A percentile compares a stretch with the other conserved stretches of the same genome.
Conservation (phyloP, 2,329 filamentous ascomycete genomes). For the Penicillium sp. region DNA sequence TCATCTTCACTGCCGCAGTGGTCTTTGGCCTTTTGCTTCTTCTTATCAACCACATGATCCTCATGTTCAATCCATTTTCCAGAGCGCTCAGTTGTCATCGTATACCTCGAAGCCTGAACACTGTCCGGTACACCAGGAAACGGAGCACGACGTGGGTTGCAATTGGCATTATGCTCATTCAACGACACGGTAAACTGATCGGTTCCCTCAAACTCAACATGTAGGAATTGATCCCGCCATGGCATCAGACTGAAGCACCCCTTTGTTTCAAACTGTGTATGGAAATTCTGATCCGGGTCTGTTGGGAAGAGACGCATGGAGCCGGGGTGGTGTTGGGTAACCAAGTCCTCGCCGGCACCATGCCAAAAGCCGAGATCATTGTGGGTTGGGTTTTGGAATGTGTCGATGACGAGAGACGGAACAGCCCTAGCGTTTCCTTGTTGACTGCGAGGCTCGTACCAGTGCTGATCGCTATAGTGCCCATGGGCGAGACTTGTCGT, state of each 20-base stretch:
- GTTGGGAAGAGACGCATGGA: slow-evolving; percentile 54
- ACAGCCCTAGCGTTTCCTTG: background rate
- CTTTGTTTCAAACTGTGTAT: slow-evolving; percentile 52
- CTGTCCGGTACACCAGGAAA: slow-evolving; percentile 65
- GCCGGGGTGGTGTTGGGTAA: slow-evolving; percentile 48
- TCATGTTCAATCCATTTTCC: background rate
- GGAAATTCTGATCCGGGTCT: slow-evolving; percentile 58
- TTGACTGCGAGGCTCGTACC: slow-evolving; percentile 13
- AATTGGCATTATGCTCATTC: slow-evolving; percentile 61
- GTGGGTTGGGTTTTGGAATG: slow-evolving; percentile 49
- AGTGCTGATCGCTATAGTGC: slow-evolving; percentile 8
- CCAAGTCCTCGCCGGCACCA: slow-evolving; percentile 58
- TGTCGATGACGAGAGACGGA: slow-evolving; percentile 51
- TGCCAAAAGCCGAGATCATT: slow-evolving; percentile 63
- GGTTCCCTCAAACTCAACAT: slow-evolving; percentile 59
- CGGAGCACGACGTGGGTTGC: slow-evolving; percentile 52
- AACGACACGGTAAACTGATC: slow-evolving; percentile 60
- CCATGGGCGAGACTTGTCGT: slow-evolving; percentile 1
- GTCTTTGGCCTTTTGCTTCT: background rate
- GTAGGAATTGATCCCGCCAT: slow-evolving; percentile 57
- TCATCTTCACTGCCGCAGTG: background rate
- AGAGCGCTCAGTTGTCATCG: slow-evolving; percentile 8
- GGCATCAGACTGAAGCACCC: slow-evolving; percentile 53
- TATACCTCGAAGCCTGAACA: slow-evolving; percentile 59
- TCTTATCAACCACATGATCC: background rate